Percentiles rank a stretch among this genome's conserved stretches.
Evolutionary conservation across 352 stramenopile species (phyloP).

Genomic region (Globisporangium orthogonon): DNA sequence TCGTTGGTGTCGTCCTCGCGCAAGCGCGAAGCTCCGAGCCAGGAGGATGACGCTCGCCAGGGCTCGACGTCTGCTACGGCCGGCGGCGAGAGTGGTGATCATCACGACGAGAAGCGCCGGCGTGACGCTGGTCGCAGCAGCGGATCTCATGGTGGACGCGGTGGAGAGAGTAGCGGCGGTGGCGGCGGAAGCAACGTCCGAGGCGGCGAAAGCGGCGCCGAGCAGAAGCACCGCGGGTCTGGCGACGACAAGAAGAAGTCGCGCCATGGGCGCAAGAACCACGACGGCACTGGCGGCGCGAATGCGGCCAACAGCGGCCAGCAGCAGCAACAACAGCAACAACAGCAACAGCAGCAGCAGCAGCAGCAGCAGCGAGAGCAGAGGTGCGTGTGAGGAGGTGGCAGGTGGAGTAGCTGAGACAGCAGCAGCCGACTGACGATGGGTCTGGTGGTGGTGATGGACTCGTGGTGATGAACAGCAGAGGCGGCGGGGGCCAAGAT

Average conservation of each 20-base stretch:
- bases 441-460: too few species aligned
- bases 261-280: constrained; percentile 29
- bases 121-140: not conserved
- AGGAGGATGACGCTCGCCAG: constrained; percentile 6
- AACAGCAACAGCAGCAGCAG: constrained; percentile 28
- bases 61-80: not conserved
- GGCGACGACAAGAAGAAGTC: constrained; percentile 52
- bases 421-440: too few species aligned
- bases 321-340: constrained; percentile 17
- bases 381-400: constrained; percentile 25
- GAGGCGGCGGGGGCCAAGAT: constrained; percentile 1
- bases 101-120: constrained; percentile 6
- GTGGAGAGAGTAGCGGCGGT: not conserved
- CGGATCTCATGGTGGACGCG: too few species aligned
- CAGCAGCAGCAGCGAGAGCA: constrained; percentile 51
- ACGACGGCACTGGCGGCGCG: constrained; percentile 14
- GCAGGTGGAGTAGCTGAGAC: not conserved
- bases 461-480: not conserved
- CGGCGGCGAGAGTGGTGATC: constrained; percentile 5
- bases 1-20: constrained; percentile 63
- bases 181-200: constrained; percentile 1
- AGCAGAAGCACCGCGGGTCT: constrained; percentile 11
- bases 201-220: constrained; percentile 7
- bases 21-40: constrained; percentile 45
- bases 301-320: constrained; percentile 12